phyloP scores from a whole-genome alignment of 768 basidiomycete genomes.

The Suillus subaureus region DNA sequence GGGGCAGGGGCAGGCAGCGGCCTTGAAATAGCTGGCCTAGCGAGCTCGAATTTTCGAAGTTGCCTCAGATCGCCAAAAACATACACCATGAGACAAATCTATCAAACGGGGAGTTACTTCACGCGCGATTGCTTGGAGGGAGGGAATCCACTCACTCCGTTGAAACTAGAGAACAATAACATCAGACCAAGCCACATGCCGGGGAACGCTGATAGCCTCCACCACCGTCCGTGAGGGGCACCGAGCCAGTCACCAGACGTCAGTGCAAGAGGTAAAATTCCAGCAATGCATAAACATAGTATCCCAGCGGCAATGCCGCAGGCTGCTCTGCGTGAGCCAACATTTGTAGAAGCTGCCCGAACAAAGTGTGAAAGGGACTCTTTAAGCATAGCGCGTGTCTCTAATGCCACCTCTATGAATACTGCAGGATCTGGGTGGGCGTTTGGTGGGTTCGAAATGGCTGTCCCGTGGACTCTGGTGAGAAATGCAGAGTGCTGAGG shows the following conservation, averaged over 20 bases:
- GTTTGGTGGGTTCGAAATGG: conserved; percentile 31
- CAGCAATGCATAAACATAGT: conserved; percentile 49
- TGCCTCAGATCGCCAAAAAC: conserved; percentile 80
- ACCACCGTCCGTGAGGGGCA: conserved; percentile 46
- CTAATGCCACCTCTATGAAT: conserved; percentile 60
- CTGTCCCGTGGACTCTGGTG: conserved; percentile 11
- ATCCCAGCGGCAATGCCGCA: conserved; percentile 71
- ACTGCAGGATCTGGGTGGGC: conserved; percentile 65
- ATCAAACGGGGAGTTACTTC: conserved; percentile 2
- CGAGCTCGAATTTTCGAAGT: conserved; percentile 76
- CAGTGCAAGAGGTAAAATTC: conserved; percentile 55
- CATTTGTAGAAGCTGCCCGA: conserved; percentile 63
- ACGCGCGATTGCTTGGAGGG: background rate
- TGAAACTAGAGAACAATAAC: conserved; percentile 59
- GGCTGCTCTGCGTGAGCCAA: conserved; percentile 67
- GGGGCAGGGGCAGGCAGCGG: conserved; percentile 25
- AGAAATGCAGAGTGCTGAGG: conserved; percentile 33
- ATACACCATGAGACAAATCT: conserved; percentile 73
- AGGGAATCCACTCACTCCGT: conserved; percentile 51
- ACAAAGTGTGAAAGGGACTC: conserved; percentile 70
- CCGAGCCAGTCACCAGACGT: conserved; percentile 38
- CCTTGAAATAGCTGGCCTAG: conserved; percentile 64
- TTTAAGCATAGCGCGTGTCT: conserved; percentile 60
- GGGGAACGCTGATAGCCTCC: conserved; percentile 60
- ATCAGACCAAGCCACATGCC: conserved; percentile 73